Evolutionary conservation across 2,329 filamentous ascomycete species (phyloP).

Genomic region (Penicillium oxalicum): DNA sequence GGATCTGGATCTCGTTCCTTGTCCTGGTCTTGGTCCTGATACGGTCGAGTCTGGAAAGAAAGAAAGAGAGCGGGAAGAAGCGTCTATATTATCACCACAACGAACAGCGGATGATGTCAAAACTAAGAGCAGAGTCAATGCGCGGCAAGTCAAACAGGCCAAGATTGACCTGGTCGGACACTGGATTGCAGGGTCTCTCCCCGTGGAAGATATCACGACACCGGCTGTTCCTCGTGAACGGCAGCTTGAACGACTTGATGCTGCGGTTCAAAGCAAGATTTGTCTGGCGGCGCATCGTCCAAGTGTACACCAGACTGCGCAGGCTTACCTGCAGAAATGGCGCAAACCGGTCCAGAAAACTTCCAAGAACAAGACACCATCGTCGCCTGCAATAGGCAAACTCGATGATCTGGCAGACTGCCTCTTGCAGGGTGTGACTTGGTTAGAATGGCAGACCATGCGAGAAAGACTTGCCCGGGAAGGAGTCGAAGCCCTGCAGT

Average conservation of each 20-base stretch:
- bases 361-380: conserved; percentile 10
- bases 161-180: conserved; percentile 59
- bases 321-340: conserved; percentile 30
- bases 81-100: too few species aligned
- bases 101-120: too few species aligned
- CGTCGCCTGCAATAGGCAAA: conserved; percentile 44
- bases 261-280: conserved; percentile 10
- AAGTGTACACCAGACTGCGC: conserved; percentile 18
- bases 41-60: too few species aligned
- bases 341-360: conserved; percentile 8
- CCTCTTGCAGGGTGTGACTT: conserved; percentile 69
- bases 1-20: conserved; percentile 1
- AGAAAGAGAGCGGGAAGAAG: conserved; percentile 1
- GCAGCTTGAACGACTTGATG: neutral
- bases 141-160: conserved; percentile 38
- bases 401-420: conserved; percentile 78
- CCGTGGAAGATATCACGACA: too few species aligned
- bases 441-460: conserved; percentile 63
- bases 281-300: conserved; percentile 12
- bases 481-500: conserved; percentile 16
- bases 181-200: conserved; percentile 41
- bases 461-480: conserved; percentile 22
- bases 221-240: too few species aligned
- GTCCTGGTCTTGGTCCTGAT: too few species aligned
- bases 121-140: conserved; percentile 10